These are phyloP conservation scores for Xerocomellus chrysenteron DNA, from an alignment of 768 basidiomycete genomes.

Conservation along the genomic window DNA sequence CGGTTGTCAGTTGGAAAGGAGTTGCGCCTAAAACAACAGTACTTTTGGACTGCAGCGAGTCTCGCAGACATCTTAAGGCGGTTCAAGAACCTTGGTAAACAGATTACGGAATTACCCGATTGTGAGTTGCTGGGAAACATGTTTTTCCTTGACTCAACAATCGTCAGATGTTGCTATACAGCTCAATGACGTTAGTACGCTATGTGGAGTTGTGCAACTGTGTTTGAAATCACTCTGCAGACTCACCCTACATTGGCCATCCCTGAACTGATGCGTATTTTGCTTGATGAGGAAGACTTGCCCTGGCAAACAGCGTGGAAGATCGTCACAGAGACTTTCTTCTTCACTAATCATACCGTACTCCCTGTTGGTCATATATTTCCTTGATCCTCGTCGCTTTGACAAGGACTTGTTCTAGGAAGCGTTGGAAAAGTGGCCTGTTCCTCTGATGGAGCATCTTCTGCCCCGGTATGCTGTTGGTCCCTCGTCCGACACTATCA, in stretches of 20 bases:
- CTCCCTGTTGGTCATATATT: conserved; percentile 58
- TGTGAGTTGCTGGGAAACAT: conserved; percentile 43
- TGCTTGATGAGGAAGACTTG: conserved; percentile 89
- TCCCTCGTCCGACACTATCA: background rate
- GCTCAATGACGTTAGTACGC: conserved; percentile 74
- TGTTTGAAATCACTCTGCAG: conserved; percentile 35
- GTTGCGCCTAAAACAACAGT: conserved; percentile 92
- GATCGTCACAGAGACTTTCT: conserved; percentile 87
- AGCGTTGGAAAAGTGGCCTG: conserved; percentile 90
- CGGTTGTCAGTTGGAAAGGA: conserved; percentile 70
- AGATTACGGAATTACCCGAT: conserved; percentile 78
- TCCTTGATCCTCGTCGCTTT: background rate
- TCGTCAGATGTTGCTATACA: conserved; percentile 81
- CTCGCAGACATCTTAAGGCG: conserved; percentile 88
- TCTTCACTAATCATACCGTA: conserved; percentile 96
- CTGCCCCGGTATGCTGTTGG: conserved; percentile 60
- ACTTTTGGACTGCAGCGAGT: conserved; percentile 91
- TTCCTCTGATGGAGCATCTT: conserved; percentile 80
- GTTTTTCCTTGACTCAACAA: conserved; percentile 3
- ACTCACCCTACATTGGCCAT: conserved; percentile 96
- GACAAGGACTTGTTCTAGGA: conserved; percentile 43
- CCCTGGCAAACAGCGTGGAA: conserved; percentile 84
- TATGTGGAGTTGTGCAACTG: background rate
- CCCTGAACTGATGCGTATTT: conserved; percentile 90
- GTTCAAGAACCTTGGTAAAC: conserved; percentile 86